Evolutionary conservation across 192 early-diverging fungal genomes (phyloP).

Genomic region (Ambispora gerdemannii): DNA sequence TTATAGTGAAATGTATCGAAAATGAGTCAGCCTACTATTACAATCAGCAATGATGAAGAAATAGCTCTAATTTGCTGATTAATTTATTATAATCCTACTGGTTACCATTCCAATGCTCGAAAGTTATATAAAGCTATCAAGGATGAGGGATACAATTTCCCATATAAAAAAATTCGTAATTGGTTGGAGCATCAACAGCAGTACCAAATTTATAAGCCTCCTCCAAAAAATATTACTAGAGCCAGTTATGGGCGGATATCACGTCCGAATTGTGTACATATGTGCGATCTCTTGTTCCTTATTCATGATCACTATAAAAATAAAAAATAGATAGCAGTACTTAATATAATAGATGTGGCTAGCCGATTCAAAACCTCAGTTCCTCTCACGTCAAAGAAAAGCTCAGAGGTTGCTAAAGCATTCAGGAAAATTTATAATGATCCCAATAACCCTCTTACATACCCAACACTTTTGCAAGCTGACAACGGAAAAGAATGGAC

Average conservation of each 20-base stretch:
- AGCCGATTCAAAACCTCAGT: neutral
- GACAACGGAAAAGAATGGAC: neutral
- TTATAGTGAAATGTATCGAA: too few relatives aligned
- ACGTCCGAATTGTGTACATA: constrained; percentile 9
- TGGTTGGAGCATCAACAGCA: neutral
- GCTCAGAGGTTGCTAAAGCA: constrained; percentile 5
- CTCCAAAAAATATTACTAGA: neutral
- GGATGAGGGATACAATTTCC: neutral
- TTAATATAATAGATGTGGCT: constrained; percentile 11
- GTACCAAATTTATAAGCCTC: neutral
- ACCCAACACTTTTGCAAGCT: neutral
- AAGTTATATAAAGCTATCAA: neutral
- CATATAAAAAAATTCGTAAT: neutral
- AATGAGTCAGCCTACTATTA: too few relatives aligned
- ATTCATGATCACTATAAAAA: neutral
- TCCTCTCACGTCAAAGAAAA: constrained; percentile 9
- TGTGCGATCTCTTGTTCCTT: neutral
- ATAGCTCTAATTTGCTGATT: too few relatives aligned
- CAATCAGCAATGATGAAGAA: too few relatives aligned
- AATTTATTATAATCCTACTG: neutral
- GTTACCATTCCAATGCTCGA: neutral
- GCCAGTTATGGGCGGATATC: neutral
- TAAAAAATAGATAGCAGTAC: neutral
- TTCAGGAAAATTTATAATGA: constrained; percentile 10
- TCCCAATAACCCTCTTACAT: constrained; percentile 2